Evolutionary conservation across 768 basidiomycete species (phyloP), one percentile per base, ranked within the genome.

Genomic region (Mycena vitilis): DNA sequence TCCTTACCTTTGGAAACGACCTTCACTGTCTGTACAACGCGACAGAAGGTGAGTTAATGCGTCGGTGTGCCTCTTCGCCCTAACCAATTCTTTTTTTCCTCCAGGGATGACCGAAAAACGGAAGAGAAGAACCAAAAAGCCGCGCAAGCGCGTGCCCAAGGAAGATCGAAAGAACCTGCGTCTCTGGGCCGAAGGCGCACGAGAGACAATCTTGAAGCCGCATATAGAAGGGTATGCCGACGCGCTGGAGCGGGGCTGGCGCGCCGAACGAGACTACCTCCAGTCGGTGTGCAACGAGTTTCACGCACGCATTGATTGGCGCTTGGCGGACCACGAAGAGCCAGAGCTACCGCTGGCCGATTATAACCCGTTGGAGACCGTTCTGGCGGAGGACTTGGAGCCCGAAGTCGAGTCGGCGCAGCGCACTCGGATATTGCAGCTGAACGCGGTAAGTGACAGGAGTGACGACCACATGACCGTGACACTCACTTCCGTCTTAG

Each of bases 181-280:
- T 2, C 23, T 53, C 1, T 66, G 65, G 65, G 57, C 65, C 7
- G 65, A 60, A 15, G 65, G 65, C 15, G 51, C 18, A 2, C 57
- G 65, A 4, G 58, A 66, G 52, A 34, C 37, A 3, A 23, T 66
- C 4, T 51, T 66, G 5, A 18, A 0, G 5, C 58, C 65, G 12
- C 56, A 66, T n/a, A 11, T 66, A 4, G 38, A 40, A 8, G 5
- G 20, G 11, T 66, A 66, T 23, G 37, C 57, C 4, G 52, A 34
- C 15, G 58, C 58, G 2, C 15, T 52, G n/a, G 59, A 60, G 4
- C 22, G 38, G 20, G 49, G 42, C 5, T 44, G 38, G 38, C 58
- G 23, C 10, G 42, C 11, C 4, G 65, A 66, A 22, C 36, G 52
- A 2, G 52, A 51, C 4, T 34, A 16, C 12, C 25, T 54, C 16